A percentile compares a stretch with the other conserved stretches of the same genome.
phyloP scores from a whole-genome alignment of 208 protist genomes.

The Giardia duodenalis region DNA sequence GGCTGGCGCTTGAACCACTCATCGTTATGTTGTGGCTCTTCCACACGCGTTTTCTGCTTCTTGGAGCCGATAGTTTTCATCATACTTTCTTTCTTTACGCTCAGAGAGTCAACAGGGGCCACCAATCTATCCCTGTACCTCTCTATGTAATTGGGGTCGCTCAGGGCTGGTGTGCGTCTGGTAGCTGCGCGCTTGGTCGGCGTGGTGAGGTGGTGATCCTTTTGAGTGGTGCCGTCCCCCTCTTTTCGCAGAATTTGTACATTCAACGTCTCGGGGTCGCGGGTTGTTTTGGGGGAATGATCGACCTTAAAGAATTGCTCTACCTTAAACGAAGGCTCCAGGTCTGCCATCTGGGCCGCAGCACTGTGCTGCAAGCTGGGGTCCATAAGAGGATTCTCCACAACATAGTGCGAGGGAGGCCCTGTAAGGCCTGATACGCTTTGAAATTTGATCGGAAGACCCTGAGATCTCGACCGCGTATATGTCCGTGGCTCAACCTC shows the following conservation, averaged over 20 bases:
- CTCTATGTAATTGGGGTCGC: background rate
- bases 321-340: background rate
- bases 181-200: too few species aligned
- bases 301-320: background rate
- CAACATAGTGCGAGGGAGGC: background rate
- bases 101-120: background rate
- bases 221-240: too few species aligned
- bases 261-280: background rate
- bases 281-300: background rate
- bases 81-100: background rate
- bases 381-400: background rate
- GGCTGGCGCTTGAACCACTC: background rate
- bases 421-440: background rate
- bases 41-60: background rate
- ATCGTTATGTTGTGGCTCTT: background rate
- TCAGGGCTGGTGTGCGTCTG: too few species aligned
- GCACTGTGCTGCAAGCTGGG: background rate
- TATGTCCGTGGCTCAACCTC: too few species aligned
- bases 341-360: background rate
- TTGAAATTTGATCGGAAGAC: background rate
- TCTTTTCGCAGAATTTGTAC: background rate
- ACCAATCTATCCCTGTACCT: background rate
- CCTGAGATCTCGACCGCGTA: too few species aligned
- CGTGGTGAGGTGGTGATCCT: too few species aligned
- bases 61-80: background rate